Conservation (phyloP, 2,329 filamentous ascomycete genomes). For the Xylariaceae sp. region DNA sequence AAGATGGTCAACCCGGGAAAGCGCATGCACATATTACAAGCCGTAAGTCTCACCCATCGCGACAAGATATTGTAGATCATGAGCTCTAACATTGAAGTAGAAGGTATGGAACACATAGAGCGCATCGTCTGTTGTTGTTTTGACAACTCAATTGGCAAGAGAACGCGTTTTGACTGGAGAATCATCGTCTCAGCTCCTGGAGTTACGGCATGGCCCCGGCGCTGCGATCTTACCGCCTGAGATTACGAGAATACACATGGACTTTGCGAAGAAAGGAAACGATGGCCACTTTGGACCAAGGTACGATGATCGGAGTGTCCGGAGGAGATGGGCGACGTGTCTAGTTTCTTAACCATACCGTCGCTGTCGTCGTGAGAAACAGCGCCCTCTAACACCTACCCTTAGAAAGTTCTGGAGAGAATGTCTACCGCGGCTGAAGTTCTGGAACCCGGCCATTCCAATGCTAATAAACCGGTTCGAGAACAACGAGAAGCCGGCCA, state of each 20-base stretch:
- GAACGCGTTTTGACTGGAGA: conserved; percentile 5
- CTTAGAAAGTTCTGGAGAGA: conserved; percentile 81
- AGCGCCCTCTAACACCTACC: conserved; percentile 10
- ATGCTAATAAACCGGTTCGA: conserved; percentile 73
- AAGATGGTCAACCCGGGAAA: conserved; percentile 35
- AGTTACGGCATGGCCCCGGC: conserved; percentile 71
- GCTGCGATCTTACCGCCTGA: conserved; percentile 74
- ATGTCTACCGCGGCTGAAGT: conserved; percentile 83
- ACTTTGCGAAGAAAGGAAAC: conserved; percentile 58
- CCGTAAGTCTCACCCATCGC: conserved; percentile 22
- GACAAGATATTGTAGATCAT: not conserved
- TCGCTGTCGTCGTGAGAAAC: not conserved
- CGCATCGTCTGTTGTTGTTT: not conserved
- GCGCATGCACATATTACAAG: conserved; percentile 33
- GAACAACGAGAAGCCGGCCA: conserved; percentile 51
- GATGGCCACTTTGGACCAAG: conserved; percentile 68
- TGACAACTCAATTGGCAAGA: not conserved
- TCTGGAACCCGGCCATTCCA: conserved; percentile 78
- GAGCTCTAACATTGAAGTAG: conserved; percentile 28
- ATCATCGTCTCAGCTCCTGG: conserved; percentile 23
- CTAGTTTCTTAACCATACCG: conserved; percentile 7
- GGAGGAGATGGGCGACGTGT: not conserved
- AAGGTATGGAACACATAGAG: conserved; percentile 26
- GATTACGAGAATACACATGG: conserved; percentile 68
- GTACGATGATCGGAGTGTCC: conserved; percentile 40